phyloP scores from a whole-genome alignment of 176 grass and related monocot genomes.

The Paspalum notatum region DNA sequence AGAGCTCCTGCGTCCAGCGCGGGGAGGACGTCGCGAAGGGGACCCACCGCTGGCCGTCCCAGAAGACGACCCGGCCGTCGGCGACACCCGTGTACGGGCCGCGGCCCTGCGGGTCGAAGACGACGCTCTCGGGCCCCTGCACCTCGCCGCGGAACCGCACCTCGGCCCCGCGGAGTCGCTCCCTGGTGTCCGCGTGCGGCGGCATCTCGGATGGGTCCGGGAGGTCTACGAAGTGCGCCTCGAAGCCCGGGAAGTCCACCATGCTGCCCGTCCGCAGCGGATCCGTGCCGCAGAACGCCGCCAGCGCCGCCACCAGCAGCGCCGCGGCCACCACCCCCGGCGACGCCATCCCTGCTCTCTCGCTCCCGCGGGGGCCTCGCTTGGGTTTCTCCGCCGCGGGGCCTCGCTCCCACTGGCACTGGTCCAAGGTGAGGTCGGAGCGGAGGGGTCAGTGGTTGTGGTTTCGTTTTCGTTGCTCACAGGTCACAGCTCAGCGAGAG shows the following conservation, averaged over 20 bases:
- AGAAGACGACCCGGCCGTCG: conserved; percentile 85
- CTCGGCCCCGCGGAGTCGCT: conserved; percentile 76
- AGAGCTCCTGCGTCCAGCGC: conserved; percentile 65
- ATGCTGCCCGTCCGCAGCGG: conserved; percentile 74
- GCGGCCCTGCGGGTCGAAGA: conserved; percentile 82
- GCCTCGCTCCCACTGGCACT: background rate
- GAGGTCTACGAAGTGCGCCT: conserved; percentile 57
- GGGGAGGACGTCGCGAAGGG: conserved; percentile 84
- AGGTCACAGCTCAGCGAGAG: too few species aligned
- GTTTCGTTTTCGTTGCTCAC: too few species aligned
- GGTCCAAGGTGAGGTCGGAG: too few species aligned
- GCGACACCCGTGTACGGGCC: conserved; percentile 91
- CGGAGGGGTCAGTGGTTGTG: too few species aligned
- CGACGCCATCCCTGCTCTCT: conserved; percentile 30
- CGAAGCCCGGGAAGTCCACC: conserved; percentile 89
- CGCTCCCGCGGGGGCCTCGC: background rate
- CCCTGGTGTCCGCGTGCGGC: conserved; percentile 44
- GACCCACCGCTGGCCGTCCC: conserved; percentile 68
- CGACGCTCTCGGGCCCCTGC: conserved; percentile 89
- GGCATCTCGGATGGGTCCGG: conserved; percentile 57
- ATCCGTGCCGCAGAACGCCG: conserved; percentile 80
- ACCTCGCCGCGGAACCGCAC: conserved; percentile 80
- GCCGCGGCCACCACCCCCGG: conserved; percentile 30
- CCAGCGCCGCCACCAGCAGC: conserved; percentile 43
- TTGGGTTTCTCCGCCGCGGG: conserved; percentile 17